phyloP scores from a whole-genome alignment of 305 asterid genomes.

The Fraxinus velutina region DNA sequence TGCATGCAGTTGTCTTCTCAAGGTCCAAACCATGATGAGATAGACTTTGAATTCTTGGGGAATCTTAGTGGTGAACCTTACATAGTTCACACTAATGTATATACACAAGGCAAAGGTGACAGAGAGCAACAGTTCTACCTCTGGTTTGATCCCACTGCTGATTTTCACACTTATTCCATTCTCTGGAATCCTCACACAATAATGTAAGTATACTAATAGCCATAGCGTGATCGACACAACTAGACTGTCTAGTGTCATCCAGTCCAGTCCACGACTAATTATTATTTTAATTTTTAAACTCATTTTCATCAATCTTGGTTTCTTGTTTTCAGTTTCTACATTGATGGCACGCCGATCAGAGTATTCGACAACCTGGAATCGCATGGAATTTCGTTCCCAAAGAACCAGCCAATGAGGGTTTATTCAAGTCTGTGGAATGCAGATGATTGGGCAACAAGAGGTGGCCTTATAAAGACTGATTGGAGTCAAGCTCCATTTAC shows the following conservation, averaged over 20 bases:
- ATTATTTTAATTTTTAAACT: background rate
- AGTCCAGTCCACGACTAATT: background rate
- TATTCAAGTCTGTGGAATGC: constrained; percentile 76
- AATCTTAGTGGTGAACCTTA: constrained; percentile 63
- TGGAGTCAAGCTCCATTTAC: constrained; percentile 67
- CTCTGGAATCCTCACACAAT: constrained; percentile 55
- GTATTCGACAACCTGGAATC: constrained; percentile 56
- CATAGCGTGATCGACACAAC: background rate
- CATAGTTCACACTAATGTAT: constrained; percentile 59
- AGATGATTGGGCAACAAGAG: constrained; percentile 71
- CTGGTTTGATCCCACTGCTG: constrained; percentile 66
- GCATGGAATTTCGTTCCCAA: constrained; percentile 50
- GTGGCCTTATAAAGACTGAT: constrained; percentile 55
- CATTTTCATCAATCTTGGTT: background rate
- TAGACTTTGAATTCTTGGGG: constrained; percentile 80
- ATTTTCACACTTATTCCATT: constrained; percentile 55
- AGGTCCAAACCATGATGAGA: constrained; percentile 63
- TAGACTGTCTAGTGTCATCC: background rate
- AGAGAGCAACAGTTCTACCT: constrained; percentile 62
- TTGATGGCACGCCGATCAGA: constrained; percentile 59
- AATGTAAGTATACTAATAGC: constrained; percentile 33
- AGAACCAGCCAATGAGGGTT: constrained; percentile 57
- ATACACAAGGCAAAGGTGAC: constrained; percentile 50
- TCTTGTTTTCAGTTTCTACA: constrained; percentile 33
- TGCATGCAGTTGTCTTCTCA: constrained; percentile 50